A percentile compares a stretch with the other conserved stretches of the same genome.
phyloP scores from a whole-genome alignment of 805 yeast genomes.

The Candida coquimbonensis region DNA sequence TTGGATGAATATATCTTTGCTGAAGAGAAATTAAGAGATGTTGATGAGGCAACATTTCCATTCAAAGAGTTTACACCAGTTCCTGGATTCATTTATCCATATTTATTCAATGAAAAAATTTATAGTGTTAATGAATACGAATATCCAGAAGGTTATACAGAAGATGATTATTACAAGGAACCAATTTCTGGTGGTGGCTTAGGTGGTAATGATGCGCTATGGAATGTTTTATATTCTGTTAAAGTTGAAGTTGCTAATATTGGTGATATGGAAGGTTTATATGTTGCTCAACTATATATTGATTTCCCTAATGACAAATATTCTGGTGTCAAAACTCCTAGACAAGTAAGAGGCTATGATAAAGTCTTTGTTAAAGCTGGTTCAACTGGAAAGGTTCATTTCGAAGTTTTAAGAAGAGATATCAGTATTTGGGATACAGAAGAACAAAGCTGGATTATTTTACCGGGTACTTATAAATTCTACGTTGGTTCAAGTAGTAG shows the following conservation, averaged over 20 bases:
- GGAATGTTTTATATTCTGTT: conserved; percentile 44
- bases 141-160: conserved; percentile 32
- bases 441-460: conserved; percentile 52
- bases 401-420: conserved; percentile 45
- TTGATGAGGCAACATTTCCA: conserved; percentile 48
- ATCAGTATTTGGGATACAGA: conserved; percentile 49
- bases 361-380: conserved; percentile 42
- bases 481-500: conserved; percentile 45
- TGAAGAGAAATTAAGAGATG: conserved; percentile 44
- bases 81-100: conserved; percentile 53
- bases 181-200: conserved; percentile 39
- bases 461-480: conserved; percentile 46
- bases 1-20: conserved; percentile 34
- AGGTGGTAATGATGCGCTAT: conserved; percentile 56
- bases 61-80: conserved; percentile 44
- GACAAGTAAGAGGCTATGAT: conserved; percentile 50
- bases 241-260: conserved; percentile 39
- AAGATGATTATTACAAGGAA: conserved; percentile 23
- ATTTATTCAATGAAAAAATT: conserved; percentile 29
- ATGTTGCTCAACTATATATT: conserved; percentile 47
- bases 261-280: conserved; percentile 40
- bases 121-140: conserved; percentile 25
- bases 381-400: conserved; percentile 29
- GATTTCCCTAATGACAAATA: conserved; percentile 33
- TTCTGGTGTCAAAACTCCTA: conserved; percentile 42